Evolutionary conservation across 352 stramenopile species (phyloP).

Genomic region (Phytophthora citrophthora): DNA sequence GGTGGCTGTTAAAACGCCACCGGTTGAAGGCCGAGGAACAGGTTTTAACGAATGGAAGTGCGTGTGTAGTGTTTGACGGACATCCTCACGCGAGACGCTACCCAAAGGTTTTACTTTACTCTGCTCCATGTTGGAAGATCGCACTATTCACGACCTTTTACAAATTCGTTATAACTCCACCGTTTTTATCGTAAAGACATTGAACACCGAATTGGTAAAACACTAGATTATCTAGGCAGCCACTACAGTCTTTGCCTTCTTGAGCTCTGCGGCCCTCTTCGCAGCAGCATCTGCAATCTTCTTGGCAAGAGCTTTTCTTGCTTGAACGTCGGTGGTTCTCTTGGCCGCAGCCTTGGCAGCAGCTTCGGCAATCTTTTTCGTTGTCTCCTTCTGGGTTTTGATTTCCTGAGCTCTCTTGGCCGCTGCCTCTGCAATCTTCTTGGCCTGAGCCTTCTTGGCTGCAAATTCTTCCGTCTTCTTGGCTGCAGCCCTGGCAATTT

Average conservation of each 20-base stretch:
- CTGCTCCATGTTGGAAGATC: slow-evolving; percentile 27
- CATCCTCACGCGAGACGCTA: slow-evolving; percentile 61
- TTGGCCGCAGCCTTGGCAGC: background rate
- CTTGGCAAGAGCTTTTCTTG: background rate
- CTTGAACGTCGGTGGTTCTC: background rate
- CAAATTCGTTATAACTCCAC: background rate
- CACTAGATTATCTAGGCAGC: background rate
- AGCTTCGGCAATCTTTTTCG: background rate
- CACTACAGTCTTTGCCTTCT: background rate
- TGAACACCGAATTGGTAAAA: too few species aligned
- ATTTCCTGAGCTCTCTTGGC: background rate
- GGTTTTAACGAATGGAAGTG: slow-evolving; percentile 55
- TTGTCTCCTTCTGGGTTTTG: background rate
- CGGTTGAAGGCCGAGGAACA: slow-evolving; percentile 28
- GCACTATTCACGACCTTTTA: slow-evolving; percentile 20
- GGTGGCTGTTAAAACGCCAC: background rate
- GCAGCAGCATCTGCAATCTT: background rate
- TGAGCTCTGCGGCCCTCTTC: background rate
- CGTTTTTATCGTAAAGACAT: too few species aligned
- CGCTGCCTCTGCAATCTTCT: background rate
- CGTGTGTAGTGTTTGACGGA: slow-evolving; percentile 70
- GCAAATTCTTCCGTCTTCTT: background rate
- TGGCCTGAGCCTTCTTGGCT: background rate
- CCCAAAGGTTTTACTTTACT: slow-evolving; percentile 37
- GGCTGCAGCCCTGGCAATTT: background rate